Evolutionary conservation across 495 filamentous ascomycete species (phyloP), one percentile per base, ranked within the genome.

Genomic region (Daldinia concentrica): DNA sequence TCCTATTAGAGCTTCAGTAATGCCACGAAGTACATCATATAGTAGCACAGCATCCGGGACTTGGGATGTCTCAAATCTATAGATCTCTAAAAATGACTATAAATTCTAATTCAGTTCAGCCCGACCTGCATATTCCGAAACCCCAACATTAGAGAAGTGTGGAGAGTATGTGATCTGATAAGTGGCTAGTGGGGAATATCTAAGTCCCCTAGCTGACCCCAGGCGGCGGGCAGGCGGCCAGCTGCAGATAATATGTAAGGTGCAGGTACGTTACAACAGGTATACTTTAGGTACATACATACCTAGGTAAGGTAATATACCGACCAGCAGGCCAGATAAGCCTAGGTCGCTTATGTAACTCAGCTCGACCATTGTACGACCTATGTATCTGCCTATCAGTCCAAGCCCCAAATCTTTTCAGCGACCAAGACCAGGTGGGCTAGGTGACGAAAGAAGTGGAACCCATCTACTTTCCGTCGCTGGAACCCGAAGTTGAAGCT

Each of bases 401-500:
- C n/a, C 22, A 56, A 32, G 14, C 54, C 54, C 54, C 54, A 57
- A 34, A 32, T 57, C 14, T 51, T 59, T 59, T 43, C 15, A 59
- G 57, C 19, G 15, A 27, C 19, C 56, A 34, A 2, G 32, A 34
- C 32, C 32, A 36, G 6, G 17, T 59, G 22, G 57, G 54, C 54
- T 57, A 30, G 30, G 58, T 69, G 66, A 69, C 64, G 66, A 62
- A 69, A 63, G 51, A 57, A 62, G 68, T 66, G 56, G 62, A 26
- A 32, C 41, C 22, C 30, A 24, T 54, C 48, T 6, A 17, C 58
- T 52, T 60, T 39, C 61, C 43, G n/a, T 66, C 55, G 48, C 43
- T 43, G 48, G 48, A 57, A 57, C 54, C 54, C 30, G 37, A 67
- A 55, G 36, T 62, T 62, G 58, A 70, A 71, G 68, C 68, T 70